Conservation (phyloP, 2,329 filamentous ascomycete species). For the Penicillium sp. region DNA sequence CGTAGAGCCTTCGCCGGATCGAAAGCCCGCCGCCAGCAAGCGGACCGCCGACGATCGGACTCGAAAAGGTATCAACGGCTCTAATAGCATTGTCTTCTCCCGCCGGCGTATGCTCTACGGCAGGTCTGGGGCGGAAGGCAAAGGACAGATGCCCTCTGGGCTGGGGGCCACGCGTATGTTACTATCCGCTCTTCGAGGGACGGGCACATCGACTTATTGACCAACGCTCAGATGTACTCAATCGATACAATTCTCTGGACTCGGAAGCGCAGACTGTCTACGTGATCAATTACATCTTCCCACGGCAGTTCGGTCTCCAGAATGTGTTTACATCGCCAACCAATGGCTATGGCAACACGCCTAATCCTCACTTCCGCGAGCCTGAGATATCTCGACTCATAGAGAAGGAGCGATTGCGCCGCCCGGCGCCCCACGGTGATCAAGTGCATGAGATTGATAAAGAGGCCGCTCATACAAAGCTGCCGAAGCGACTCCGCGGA, state of each 20-base stretch:
- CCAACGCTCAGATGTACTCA: constrained; percentile 69
- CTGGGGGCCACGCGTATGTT: constrained; percentile 77
- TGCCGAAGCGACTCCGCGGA: constrained; percentile 64
- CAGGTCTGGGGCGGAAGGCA: constrained; percentile 68
- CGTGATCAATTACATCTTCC: constrained; percentile 91
- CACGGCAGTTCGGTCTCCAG: constrained; percentile 83
- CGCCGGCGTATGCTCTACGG: constrained; percentile 87
- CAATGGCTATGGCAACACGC: constrained; percentile 67
- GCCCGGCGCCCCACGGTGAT: constrained; percentile 1
- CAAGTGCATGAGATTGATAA: constrained; percentile 8
- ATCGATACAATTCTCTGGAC: constrained; percentile 61
- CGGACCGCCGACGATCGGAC: not conserved
- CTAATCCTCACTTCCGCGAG: constrained; percentile 85
- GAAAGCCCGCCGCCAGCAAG: not conserved
- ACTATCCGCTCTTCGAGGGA: too few species aligned
- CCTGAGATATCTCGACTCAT: constrained; percentile 65
- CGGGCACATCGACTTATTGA: not conserved
- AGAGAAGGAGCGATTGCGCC: constrained; percentile 18
- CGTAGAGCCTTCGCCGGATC: not conserved
- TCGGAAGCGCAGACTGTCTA: constrained; percentile 62
- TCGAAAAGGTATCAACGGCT: constrained; percentile 24
- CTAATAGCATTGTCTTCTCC: constrained; percentile 71
- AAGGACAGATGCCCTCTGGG: constrained; percentile 69
- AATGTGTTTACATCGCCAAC: constrained; percentile 83
- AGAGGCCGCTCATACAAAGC: constrained; percentile 21